These are phyloP conservation scores for Wakefieldia striispora DNA, from an alignment of 768 basidiomycete species.

Conservation along the genomic window DNA sequence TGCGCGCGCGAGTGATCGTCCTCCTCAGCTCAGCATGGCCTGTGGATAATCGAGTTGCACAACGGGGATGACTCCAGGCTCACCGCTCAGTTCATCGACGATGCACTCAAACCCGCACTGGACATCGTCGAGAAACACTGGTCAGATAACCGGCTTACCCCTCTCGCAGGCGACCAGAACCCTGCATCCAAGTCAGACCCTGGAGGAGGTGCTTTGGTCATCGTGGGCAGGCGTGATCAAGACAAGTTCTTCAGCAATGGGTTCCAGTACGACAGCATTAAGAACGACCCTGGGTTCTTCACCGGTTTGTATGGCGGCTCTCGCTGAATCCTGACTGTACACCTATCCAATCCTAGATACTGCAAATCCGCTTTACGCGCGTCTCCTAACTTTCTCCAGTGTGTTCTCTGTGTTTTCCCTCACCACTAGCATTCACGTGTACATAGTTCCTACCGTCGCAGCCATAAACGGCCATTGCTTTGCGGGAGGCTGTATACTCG, in stretches of 20 bases:
- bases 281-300: slow-evolving; percentile 60
- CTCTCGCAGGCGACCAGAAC: slow-evolving; percentile 41
- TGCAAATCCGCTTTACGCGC: slow-evolving; percentile 68
- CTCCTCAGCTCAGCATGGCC: slow-evolving; percentile 39
- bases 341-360: slow-evolving; percentile 44
- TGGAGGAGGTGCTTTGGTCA: slow-evolving; percentile 69
- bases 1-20: neutral
- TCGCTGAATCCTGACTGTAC: neutral
- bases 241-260: slow-evolving; percentile 92
- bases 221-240: slow-evolving; percentile 71
- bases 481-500: slow-evolving; percentile 78
- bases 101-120: slow-evolving; percentile 66
- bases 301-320: slow-evolving; percentile 41
- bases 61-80: slow-evolving; percentile 75
- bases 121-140: slow-evolving; percentile 74
- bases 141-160: slow-evolving; percentile 50
- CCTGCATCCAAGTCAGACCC: slow-evolving; percentile 27
- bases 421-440: slow-evolving; percentile 1
- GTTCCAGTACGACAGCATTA: slow-evolving; percentile 56
- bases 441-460: slow-evolving; percentile 72
- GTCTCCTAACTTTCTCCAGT: slow-evolving; percentile 79
- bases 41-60: slow-evolving; percentile 82
- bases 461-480: slow-evolving; percentile 86
- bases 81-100: slow-evolving; percentile 53
- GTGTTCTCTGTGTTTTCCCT: slow-evolving; percentile 22